These are phyloP conservation scores for Auriscalpium microsporum DNA, from an alignment of 768 basidiomycete genomes.

Conservation along the genomic window DNA sequence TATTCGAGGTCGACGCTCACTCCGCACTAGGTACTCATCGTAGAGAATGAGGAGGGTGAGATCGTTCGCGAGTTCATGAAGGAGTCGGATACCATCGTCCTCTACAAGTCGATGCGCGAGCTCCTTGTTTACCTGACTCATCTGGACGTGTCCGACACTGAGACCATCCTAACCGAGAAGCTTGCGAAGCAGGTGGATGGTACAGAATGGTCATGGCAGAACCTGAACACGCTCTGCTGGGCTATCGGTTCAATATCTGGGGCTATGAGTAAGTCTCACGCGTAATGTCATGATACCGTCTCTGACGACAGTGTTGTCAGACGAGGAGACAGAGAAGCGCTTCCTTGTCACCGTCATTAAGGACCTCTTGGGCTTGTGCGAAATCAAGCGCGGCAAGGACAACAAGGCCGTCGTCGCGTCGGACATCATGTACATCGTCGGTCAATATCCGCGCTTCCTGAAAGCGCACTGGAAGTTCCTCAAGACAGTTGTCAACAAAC, in stretches of 20 bases:
- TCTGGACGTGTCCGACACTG: conserved; percentile 91
- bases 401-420: conserved; percentile 99
- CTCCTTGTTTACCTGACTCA: conserved; percentile 96
- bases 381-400: conserved; percentile 98
- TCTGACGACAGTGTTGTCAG: conserved; percentile 30
- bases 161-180: conserved; percentile 96
- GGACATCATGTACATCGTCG: conserved; percentile 98
- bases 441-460: conserved; percentile 98
- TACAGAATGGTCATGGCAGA: conserved; percentile 99
- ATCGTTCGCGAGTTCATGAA: conserved; percentile 99
- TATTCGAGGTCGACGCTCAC: conserved; percentile 5
- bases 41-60: conserved; percentile 99
- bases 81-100: conserved; percentile 94
- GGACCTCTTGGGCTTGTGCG: conserved; percentile 92
- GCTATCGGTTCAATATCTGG: conserved; percentile 99
- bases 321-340: conserved; percentile 98
- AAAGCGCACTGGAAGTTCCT: conserved; percentile 99
- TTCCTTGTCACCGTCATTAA: conserved; percentile 99
- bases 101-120: conserved; percentile 99
- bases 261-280: conserved; percentile 79
- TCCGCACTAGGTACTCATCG: conserved; percentile 77
- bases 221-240: conserved; percentile 98
- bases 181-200: conserved; percentile 95
- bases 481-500: conserved; percentile 98
- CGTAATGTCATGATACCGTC: neutral